Percentiles rank a stretch among this genome's conserved stretches.
Evolutionary conservation across 495 filamentous ascomycete genomes (phyloP).

Genomic region (Penicillium flavigenum): DNA sequence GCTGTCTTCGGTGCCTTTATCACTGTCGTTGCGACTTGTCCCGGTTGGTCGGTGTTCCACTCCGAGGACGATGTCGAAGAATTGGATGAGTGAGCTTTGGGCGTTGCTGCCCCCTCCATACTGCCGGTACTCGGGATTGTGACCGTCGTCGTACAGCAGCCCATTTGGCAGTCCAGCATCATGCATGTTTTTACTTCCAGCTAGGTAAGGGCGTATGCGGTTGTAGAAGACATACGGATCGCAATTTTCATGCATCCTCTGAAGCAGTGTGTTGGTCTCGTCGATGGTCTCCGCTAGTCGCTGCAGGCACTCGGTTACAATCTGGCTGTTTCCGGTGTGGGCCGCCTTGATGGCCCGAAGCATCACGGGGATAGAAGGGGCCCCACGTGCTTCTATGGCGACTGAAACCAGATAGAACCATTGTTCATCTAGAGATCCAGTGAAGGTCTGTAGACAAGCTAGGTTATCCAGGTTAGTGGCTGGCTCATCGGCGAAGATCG

Average conservation of each 20-base stretch:
- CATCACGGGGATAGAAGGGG: slow-evolving; percentile 85
- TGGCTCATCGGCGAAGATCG: slow-evolving; percentile 75
- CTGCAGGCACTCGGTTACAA: slow-evolving; percentile 72
- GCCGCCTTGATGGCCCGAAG: slow-evolving; percentile 83
- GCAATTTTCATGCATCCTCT: slow-evolving; percentile 88
- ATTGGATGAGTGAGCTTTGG: slow-evolving; percentile 91
- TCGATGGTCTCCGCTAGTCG: slow-evolving; percentile 83
- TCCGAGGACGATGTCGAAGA: slow-evolving; percentile 90
- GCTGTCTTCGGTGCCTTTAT: slow-evolving; percentile 15
- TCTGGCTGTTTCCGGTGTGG: slow-evolving; percentile 61
- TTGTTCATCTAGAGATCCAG: slow-evolving; percentile 93
- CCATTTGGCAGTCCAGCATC: slow-evolving; percentile 87
- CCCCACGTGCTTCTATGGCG: slow-evolving; percentile 91
- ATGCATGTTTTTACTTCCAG: slow-evolving; percentile 95
- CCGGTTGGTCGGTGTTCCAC: slow-evolving; percentile 92
- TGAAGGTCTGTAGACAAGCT: slow-evolving; percentile 81
- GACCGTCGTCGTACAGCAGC: slow-evolving; percentile 80
- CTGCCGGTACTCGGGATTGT: slow-evolving; percentile 66
- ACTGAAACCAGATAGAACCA: slow-evolving; percentile 98
- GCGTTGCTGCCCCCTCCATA: slow-evolving; percentile 92
- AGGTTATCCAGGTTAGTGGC: slow-evolving; percentile 83
- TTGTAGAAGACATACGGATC: slow-evolving; percentile 93
- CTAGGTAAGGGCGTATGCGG: slow-evolving; percentile 88
- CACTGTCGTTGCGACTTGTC: slow-evolving; percentile 47
- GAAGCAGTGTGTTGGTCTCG: slow-evolving; percentile 70